phyloP scores from a whole-genome alignment of 2,329 filamentous ascomycete species.

The Fusarium newnesense region DNA sequence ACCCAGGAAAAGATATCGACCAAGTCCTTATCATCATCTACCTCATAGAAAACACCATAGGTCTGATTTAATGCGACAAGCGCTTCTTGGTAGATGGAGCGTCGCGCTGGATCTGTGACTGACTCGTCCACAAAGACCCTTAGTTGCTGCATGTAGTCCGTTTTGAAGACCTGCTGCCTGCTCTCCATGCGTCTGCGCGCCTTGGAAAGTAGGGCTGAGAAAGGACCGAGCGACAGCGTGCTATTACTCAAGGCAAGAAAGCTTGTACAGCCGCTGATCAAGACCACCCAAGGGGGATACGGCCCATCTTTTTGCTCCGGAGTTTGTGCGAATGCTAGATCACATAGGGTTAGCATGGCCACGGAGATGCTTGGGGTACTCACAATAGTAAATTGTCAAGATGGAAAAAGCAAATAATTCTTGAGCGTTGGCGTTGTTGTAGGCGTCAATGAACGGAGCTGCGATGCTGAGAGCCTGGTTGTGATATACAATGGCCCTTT shows the following conservation, averaged over 20 bases:
- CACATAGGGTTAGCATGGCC: too few species aligned
- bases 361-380: accelerated
- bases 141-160: not conserved
- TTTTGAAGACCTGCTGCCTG: not conserved
- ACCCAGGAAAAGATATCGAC: not conserved
- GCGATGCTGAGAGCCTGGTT: not conserved
- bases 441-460: not conserved
- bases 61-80: not conserved
- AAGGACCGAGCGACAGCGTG: not conserved
- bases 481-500: not conserved
- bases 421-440: not conserved
- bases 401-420: not conserved
- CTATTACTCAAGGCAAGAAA: accelerated
- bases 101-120: not conserved
- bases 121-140: not conserved
- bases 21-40: not conserved
- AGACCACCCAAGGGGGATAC: not conserved
- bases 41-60: not conserved
- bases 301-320: not conserved
- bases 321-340: not conserved
- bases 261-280: not conserved
- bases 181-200: not conserved
- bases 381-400: not conserved
- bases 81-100: not conserved
- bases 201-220: not conserved